Percentiles rank a stretch among this genome's conserved stretches.
These are phyloP conservation scores for Monosporozyma aerobia DNA, from an alignment of 805 yeast species.

Conservation along the genomic window DNA sequence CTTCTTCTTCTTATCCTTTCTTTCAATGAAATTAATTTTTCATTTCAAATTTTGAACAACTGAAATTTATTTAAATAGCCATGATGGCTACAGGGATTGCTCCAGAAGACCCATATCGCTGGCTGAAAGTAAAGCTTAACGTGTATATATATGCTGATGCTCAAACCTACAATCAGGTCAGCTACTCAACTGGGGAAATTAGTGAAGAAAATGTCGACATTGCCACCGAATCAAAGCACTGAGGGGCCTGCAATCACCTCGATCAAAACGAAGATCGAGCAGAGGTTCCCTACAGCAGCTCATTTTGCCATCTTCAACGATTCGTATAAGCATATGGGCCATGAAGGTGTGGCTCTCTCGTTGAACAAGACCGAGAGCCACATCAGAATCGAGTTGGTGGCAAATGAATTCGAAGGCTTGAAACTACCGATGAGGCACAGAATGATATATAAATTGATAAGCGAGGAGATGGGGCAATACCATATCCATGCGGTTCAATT, in stretches of 20 bases:
- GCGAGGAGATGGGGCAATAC: slow-evolving; percentile 56
- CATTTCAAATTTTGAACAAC: too few relatives aligned
- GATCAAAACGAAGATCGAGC: background rate
- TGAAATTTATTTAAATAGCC: too few relatives aligned
- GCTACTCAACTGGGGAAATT: background rate
- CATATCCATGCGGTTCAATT: slow-evolving; percentile 87
- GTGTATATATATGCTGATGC: background rate
- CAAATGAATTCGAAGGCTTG: slow-evolving; percentile 57
- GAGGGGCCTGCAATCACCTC: slow-evolving; percentile 8
- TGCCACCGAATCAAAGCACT: slow-evolving; percentile 5
- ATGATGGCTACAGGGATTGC: too few relatives aligned
- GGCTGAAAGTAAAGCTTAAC: too few relatives aligned
- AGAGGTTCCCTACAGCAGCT: slow-evolving; percentile 3
- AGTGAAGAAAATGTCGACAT: background rate
- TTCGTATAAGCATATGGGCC: slow-evolving; percentile 82
- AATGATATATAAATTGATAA: slow-evolving; percentile 54
- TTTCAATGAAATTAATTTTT: background rate
- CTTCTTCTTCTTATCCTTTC: background rate
- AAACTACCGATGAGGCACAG: slow-evolving; percentile 70
- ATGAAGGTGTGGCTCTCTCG: slow-evolving; percentile 71
- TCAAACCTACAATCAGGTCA: background rate
- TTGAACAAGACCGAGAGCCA: slow-evolving; percentile 70
- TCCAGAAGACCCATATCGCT: too few relatives aligned
- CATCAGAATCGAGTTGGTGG: slow-evolving; percentile 50
- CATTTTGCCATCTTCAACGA: slow-evolving; percentile 59